phyloP scores from a whole-genome alignment of 192 early-diverging fungal genomes.

The Entomortierella parvispora region DNA sequence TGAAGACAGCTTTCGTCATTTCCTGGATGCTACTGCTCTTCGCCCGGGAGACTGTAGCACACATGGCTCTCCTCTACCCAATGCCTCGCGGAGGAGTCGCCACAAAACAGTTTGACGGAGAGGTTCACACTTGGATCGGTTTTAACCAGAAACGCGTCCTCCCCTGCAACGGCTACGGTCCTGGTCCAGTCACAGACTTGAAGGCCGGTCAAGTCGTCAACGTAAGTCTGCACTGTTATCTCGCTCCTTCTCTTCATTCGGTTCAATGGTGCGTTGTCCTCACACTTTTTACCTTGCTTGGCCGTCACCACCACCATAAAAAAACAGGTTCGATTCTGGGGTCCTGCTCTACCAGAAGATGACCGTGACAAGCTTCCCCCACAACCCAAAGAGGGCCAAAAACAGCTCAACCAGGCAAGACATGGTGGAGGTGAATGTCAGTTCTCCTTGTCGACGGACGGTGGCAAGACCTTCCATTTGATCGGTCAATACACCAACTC shows the following conservation, averaged over 20 bases:
- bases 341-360: too few relatives aligned
- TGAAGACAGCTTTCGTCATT: too few relatives aligned
- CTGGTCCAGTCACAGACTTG: background rate
- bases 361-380: too few relatives aligned
- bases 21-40: too few relatives aligned
- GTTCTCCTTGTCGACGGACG: conserved; percentile 70
- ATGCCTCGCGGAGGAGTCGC: conserved; percentile 14
- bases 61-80: conserved; percentile 18
- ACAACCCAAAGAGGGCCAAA: too few relatives aligned
- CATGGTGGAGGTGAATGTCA: conserved; percentile 72
- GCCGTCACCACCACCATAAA: too few relatives aligned
- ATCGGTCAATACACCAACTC: conserved; percentile 38
- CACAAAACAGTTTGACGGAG: background rate
- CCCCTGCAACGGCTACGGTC: conserved; percentile 6
- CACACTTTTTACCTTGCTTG: too few relatives aligned
- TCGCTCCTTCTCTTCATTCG: too few relatives aligned
- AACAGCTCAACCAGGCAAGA: too few relatives aligned
- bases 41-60: background rate
- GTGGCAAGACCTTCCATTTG: conserved; percentile 60
- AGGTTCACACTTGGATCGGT: conserved; percentile 9
- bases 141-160: background rate
- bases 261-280: too few relatives aligned
- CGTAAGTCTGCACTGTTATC: too few relatives aligned
- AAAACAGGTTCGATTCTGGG: too few relatives aligned
- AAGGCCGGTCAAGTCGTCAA: conserved; percentile 13